Base-by-base conservation (phyloP, 768 basidiomycete genomes). In the Tubosaeta sp. region DNA sequence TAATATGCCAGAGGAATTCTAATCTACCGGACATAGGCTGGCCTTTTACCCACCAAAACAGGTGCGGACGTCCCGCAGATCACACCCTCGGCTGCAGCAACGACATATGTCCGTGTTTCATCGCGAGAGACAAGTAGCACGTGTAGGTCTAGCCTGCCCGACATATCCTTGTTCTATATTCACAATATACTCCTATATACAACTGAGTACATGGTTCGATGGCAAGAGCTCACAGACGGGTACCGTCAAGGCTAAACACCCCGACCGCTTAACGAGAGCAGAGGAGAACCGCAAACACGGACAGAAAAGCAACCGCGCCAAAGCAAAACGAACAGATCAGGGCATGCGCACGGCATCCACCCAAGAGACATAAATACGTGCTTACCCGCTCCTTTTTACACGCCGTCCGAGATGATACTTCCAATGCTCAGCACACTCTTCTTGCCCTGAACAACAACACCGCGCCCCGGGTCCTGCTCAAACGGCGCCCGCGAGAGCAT, bases 371-470 rank as follows among this genome's bases (percentile, higher is more conserved):
- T 46, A 47, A 21, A 44, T n/a, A 39, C n/a, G 31, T 7, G 10
- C 24, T 19, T 14, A 10, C 21, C 24, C 22, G 2, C 24, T 25
- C 16, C 11, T 9, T 19, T 22, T 52, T 41, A 65, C 45, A 41
- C 65, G 2, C 65, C 60, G 1, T 81, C 82, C 34, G 81, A 83
- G 49, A 86, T 84, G 49, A 86, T 86, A 59, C 81, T 84, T 48
- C 82, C 82, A 55, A 86, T 86, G 58, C 82, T 84, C 69, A 86
- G 60, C 48, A 76, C 78, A 57, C 83, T 86, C 69, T 81, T 86
- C 75, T 84, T 86, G 34, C 74, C 66, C 0, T 44, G 51, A 1
- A 50, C 47, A 1, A 57, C 59, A 8, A 61, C 44, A 0, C 59
- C 52, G n/a, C 58, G 59, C 21, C 56, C 59, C 24, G 57, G 64